Conservation (phyloP, 1,284 basidiomycete genomes). For the Leccinum glutinopallens region DNA sequence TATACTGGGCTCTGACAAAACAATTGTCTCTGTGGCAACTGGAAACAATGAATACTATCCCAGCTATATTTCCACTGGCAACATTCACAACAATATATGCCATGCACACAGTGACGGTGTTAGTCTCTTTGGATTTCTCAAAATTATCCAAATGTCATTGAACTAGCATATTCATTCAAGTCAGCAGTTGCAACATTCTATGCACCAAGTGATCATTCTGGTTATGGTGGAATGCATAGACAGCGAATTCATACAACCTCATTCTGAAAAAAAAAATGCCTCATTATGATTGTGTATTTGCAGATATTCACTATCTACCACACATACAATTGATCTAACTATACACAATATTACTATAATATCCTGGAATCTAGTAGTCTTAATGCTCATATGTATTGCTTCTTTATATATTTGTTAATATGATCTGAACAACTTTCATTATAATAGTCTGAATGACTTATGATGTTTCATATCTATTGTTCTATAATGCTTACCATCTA, state of each 20-base stretch:
- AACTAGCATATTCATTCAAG: not conserved
- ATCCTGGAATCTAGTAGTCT: too few relatives aligned
- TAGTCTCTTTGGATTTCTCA: not conserved
- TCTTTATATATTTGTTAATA: too few relatives aligned
- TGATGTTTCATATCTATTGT: too few relatives aligned
- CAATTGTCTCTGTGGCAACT: slow-evolving; percentile 6
- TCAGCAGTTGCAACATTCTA: slow-evolving; percentile 2
- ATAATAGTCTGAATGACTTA: too few relatives aligned
- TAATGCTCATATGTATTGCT: too few relatives aligned
- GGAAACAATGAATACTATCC: slow-evolving; percentile 6
- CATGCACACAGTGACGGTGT: not conserved
- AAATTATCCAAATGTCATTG: not conserved
- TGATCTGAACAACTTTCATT: too few relatives aligned
- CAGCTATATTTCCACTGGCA: not conserved
- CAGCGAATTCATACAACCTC: not conserved
- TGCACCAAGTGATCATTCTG: slow-evolving; percentile 1
- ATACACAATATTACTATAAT: too few relatives aligned
- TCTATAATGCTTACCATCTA: too few relatives aligned
- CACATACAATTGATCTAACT: too few relatives aligned
- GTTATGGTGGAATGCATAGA: not conserved
- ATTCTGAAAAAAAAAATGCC: not conserved
- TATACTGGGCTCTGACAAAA: slow-evolving; percentile 15
- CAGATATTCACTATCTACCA: not conserved
- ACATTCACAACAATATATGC: not conserved
- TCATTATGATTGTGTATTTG: not conserved